Evolutionary conservation across 1,284 basidiomycete species (phyloP), one percentile per base, ranked within the genome.

Genomic region (Moniliophthora roreri): DNA sequence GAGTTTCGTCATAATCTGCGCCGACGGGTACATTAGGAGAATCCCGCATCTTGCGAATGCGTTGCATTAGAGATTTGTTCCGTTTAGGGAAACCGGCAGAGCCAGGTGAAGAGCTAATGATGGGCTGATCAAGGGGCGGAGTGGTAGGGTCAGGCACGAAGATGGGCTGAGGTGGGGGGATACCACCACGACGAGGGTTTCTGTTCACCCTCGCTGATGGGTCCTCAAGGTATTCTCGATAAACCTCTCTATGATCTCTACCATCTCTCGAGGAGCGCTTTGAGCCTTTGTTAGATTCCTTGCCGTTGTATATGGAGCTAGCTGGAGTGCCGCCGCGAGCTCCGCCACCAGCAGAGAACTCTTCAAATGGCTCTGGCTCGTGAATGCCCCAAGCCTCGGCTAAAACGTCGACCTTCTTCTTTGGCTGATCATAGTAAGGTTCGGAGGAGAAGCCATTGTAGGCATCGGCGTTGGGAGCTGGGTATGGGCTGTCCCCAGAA

Each of bases 311-410:
- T 57, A 85, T 83, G 38, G 84, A 85, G 62, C 78, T 82, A 32
- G 80, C 71, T n/a, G 82, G 80, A 6, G 82, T 84, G 50, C 82
- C 80, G 23, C 75, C 77, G 36, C 81, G 79, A 1, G 72, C 70
- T 38, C 80, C 80, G 56, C 84, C 82, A n/a, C 85, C 88, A 8
- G 89, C 89, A 56, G 82, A 89, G 65, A 93, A 93, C 63, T 93
- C 91, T 64, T 93, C 89, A 62, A 81, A 93, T 1, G 90, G 91
- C 66, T 93, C 91, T 10, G 89, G 90, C 63, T 92, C 90, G 63
- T 91, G 89, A 45, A 90, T 89, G 35, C 90, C 90, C 89, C 91
- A 93, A 0, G 91, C 91, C 69, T 91, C 89, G 44, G 88, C 88
- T 55, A 91, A 84, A 44, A 85, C 87, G 61, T 91, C 88, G 23